Evolutionary conservation across 2,329 filamentous ascomycete species (phyloP), one percentile per base, ranked within the genome.

Genomic region (Basipetospora chlamydospora): DNA sequence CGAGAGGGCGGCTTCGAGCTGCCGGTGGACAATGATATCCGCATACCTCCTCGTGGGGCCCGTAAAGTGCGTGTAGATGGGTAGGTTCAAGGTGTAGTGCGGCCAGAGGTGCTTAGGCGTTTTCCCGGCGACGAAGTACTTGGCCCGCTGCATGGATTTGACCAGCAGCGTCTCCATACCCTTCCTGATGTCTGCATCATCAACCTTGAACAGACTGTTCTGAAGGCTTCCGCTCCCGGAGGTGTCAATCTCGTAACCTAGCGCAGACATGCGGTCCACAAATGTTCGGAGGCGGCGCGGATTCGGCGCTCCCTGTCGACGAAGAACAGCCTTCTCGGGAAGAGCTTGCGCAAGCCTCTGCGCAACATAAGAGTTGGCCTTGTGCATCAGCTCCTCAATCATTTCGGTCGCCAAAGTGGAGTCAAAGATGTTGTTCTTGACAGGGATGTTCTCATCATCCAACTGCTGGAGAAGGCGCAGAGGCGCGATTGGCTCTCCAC

Each of bases 361-460:
- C 12, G 88, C 90, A 43, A 98, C 81, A 52, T 84, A 80, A 33
- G 75, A 71, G 55, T 98, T 96, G 40, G 84, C 82, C 65, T 92
- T 93, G 67, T 94, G 82, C 61, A 85, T 80, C 37, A 98, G 67
- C 63, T 98, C 90, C 57, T 98, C 90, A 30, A 95, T 84, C 43
- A 96, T 73, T 60, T 96, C 88, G 44, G 92, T 85, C 3, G 87
- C 84, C 8, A 79, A 68, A 10, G 84, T 85, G 21, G 84, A 88
- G 55, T 95, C 80, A 51, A 96, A 98, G 44, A 98, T 82, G 61
- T 96, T 98, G 55, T 85, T 76, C 61, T 94, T 86, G 28, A 96
- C 87, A 3, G 88, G 90, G 37, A 95, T 85, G 56, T 96, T 96
- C 66, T 98, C 90, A 48, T 98, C 90, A 47, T 98, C 90, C 28